Conservation (phyloP, 768 basidiomycete genomes). For the Leccinum subtestaceum region DNA sequence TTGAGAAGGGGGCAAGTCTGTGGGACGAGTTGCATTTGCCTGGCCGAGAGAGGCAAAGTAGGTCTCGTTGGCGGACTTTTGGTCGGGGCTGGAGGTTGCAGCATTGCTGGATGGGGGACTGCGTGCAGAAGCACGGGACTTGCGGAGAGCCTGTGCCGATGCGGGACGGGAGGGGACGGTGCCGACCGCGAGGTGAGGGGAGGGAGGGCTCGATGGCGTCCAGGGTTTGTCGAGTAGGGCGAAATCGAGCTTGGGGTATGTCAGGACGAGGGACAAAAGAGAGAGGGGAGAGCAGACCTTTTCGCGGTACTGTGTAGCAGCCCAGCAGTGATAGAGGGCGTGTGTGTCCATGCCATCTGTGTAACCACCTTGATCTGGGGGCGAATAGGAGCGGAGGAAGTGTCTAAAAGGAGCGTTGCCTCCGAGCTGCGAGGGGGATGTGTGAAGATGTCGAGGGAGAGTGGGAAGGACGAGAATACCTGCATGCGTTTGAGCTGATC, state of each 20-base stretch:
- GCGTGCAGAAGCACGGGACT: slow-evolving; percentile 74
- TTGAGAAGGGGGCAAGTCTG: slow-evolving; percentile 85
- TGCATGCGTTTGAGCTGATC: slow-evolving; percentile 90
- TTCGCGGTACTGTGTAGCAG: slow-evolving; percentile 90
- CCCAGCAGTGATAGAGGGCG: slow-evolving; percentile 91
- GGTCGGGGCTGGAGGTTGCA: slow-evolving; percentile 47
- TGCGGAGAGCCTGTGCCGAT: slow-evolving; percentile 81
- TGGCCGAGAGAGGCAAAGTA: slow-evolving; percentile 85
- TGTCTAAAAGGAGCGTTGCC: slow-evolving; percentile 82
- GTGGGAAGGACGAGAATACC: slow-evolving; percentile 43
- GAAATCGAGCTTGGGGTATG: slow-evolving; percentile 65
- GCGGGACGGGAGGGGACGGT: slow-evolving; percentile 57
- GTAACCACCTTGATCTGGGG: slow-evolving; percentile 68
- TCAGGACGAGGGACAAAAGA: slow-evolving; percentile 15
- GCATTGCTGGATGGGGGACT: slow-evolving; percentile 49
- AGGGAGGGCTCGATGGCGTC: slow-evolving; percentile 72
- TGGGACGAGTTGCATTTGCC: slow-evolving; percentile 74
- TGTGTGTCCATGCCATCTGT: slow-evolving; percentile 56
- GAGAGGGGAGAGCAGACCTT: slow-evolving; percentile 53
- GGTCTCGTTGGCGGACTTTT: slow-evolving; percentile 79
- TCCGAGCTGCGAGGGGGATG: slow-evolving; percentile 55
- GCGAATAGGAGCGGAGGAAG: slow-evolving; percentile 71
- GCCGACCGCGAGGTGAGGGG: slow-evolving; percentile 35
- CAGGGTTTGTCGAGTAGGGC: slow-evolving; percentile 72
- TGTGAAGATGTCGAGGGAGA: slow-evolving; percentile 3